A percentile compares a stretch with the other conserved stretches of the same genome.
Conservation (phyloP, 768 basidiomycete species). For the Mycena polygramma region DNA sequence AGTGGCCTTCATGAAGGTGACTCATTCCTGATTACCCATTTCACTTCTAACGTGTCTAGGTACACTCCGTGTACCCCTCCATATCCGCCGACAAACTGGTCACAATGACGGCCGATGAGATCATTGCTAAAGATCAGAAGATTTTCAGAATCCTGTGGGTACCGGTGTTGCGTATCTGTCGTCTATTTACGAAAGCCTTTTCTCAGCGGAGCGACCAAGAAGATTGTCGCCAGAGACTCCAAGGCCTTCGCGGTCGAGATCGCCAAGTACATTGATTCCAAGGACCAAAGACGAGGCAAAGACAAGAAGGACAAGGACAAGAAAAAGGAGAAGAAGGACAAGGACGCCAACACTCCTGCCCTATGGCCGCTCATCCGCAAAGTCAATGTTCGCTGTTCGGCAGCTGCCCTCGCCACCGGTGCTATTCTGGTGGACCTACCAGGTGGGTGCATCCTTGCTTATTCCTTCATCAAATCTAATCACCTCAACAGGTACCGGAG, state of each 20-base stretch:
- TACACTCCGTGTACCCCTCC: conserved; percentile 72
- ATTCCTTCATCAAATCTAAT: background rate
- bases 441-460: conserved; percentile 48
- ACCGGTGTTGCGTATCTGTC: background rate
- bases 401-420: conserved; percentile 68
- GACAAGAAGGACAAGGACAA: conserved; percentile 52
- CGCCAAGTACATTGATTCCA: conserved; percentile 74
- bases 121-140: conserved; percentile 59
- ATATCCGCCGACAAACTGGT: conserved; percentile 62
- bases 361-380: conserved; percentile 75
- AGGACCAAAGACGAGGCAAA: conserved; percentile 67
- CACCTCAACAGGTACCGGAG: conserved; percentile 61
- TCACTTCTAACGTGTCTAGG: conserved; percentile 47
- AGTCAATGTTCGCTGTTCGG: conserved; percentile 69
- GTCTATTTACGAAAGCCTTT: background rate
- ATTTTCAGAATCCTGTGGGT: conserved; percentile 49
- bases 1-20: conserved; percentile 72
- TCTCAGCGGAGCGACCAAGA: conserved; percentile 61
- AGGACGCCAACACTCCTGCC: conserved; percentile 54
- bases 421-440: conserved; percentile 75
- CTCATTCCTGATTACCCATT: background rate
- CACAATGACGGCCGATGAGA: conserved; percentile 63
- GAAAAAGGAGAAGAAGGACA: conserved; percentile 35
- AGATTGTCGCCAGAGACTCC: conserved; percentile 63
- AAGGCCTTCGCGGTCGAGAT: conserved; percentile 67